Base-by-base conservation (phyloP, 257 asterid genomes). In the Nicotiana obtusifolia region DNA sequence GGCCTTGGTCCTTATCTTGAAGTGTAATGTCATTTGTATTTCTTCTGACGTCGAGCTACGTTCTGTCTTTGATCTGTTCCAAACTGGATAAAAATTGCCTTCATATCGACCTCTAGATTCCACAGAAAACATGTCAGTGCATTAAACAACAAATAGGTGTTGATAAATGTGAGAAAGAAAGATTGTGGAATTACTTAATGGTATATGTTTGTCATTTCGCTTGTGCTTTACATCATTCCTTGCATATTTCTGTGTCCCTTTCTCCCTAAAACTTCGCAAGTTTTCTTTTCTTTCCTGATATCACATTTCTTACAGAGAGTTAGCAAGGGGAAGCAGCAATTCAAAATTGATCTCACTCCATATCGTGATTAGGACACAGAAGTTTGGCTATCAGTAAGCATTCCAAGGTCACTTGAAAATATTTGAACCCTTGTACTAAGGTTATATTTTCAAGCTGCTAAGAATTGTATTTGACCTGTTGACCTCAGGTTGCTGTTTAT, bases 251-350 rank as follows among this genome's bases (percentile, higher is more conserved):
- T 57, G 26, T 20, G 10, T 20, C 49, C 73, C 6, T 44, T 65
- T 57, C 41, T 69, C 3, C 33, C 14, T 26, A 60, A 22, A 7
- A 76, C 33, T 69, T 87, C 19, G 22, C 15, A 11, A 1, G 33
- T 44, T 37, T 17, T 68, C 35, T 83, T 62, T 8, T 3, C 41
- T 57, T 22, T 65, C 76, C 88, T 80, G 20, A 49, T 80, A 56
- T 52, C 47, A 64, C 19, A 7, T 80, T 80, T 52, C 52, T 56
- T 78, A 73, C 78, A 95, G 99, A 90, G 90, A 87, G 94, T 90
- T 83, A 94, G 92, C 95, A 94, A 94, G 87, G 98, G 99, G 81
- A 94, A 94, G 91, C 81, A 94, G 75, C 92, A 83, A 4, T 92
- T 89, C 73, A 82, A 90, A 81, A 92, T 94, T 79, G 98, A 95